Evolutionary conservation across 176 grass and related monocot species (phyloP), one percentile per base, ranked within the genome.

Genomic region (Bolboschoenus planiculmis): DNA sequence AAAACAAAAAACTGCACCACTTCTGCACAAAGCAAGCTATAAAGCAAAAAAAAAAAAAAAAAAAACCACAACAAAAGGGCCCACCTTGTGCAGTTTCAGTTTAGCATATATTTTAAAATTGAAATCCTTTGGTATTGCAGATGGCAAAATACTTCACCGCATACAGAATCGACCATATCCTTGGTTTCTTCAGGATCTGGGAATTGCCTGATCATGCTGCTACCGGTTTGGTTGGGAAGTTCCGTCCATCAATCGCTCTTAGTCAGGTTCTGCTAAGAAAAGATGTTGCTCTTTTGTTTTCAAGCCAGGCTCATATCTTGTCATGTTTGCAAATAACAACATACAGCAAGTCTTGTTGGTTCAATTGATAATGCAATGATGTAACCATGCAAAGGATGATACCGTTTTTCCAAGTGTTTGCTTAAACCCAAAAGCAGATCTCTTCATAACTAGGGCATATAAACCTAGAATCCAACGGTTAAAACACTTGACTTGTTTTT

Each of bases 161-260:
- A 21, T 99, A 95, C 81, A 95, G 96, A 81, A 99, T 99, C 84
- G 96, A 99, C 82, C 96, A 99, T 63, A 99, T 99, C 44, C 91
- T 99, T 82, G 96, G 96, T 62, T 99, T 99, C 83, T 99, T 99
- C 92, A 95, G 96, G 80, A 99, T 99, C 85, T 99, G 96, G 96
- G 96, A 99, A 79, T 91, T 99, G 86, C 96, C 96, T 55, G 90
- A 91, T 54, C 96, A 99, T 89, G 91, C 96, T 62, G 89, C 85
- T 67, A 95, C 96, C 77, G 96, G 93, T 86, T 83, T 99, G 59
- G 55, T 93, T 84, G 96, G 96, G 56, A 99, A 99, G 84, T 95
- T 99, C 82, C 94, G 96, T 75, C 96, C 96, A 84, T 99, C 92
- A 39, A 99, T 99, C 80, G 64, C 96, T 85, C 89, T 99, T 87